phyloP scores from a whole-genome alignment of 495 filamentous ascomycete genomes.

The Aspergillus asperescens region DNA sequence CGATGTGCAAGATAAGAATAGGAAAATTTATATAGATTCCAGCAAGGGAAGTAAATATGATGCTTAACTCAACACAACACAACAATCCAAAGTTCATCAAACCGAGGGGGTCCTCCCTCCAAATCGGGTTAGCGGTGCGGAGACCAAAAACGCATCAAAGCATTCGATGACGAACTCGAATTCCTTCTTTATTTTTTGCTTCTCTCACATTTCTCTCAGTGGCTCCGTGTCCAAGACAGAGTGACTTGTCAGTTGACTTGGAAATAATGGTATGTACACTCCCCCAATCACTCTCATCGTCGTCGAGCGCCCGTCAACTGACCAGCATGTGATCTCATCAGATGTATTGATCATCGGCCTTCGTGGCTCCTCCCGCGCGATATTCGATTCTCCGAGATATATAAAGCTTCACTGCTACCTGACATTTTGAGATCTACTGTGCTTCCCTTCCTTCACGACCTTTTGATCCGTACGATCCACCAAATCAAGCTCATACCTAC shows the following conservation, averaged over 20 bases:
- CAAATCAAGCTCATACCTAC: not conserved
- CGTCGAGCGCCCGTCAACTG: conserved; percentile 2
- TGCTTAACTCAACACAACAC: not conserved
- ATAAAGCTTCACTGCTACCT: conserved; percentile 3
- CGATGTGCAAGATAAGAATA: not conserved
- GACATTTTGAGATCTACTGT: not conserved
- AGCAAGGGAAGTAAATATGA: not conserved
- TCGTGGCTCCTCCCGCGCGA: conserved; percentile 14
- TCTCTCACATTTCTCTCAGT: not conserved
- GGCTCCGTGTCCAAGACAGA: not conserved
- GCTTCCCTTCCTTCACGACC: not conserved
- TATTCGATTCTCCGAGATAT: conserved; percentile 1
- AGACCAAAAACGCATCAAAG: conserved; percentile 11
- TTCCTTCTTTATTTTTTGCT: not conserved
- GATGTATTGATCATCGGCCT: conserved; percentile 22
- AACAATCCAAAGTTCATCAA: not conserved
- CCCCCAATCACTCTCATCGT: not conserved
- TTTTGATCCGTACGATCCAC: not conserved
- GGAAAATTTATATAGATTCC: not conserved
- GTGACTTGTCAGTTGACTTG: conserved; percentile 9
- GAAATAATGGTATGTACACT: not conserved
- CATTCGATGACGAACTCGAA: conserved; percentile 8
- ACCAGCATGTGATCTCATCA: conserved; percentile 35
- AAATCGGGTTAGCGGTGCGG: conserved; percentile 17
- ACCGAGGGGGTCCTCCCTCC: not conserved